A percentile compares a stretch with the other conserved stretches of the same genome.
Conservation (phyloP, 192 early-diverging fungal genomes). For the Podila minutissima region DNA sequence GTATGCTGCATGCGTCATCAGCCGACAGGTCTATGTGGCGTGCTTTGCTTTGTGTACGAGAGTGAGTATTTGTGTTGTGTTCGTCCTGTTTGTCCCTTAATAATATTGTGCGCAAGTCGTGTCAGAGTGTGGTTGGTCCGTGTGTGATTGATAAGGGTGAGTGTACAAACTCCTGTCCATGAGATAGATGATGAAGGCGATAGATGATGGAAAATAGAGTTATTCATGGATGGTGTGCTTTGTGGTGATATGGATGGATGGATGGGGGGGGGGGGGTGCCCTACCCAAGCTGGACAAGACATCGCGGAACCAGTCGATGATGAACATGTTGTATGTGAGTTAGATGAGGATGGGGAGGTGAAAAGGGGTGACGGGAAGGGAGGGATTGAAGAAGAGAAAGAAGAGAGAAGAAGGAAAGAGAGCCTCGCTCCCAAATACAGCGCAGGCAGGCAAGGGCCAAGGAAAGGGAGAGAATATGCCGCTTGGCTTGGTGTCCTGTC, state of each 20-base stretch:
- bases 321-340: constrained; percentile 78
- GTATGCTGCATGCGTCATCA: too few species aligned
- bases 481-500: too few species aligned
- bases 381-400: not conserved
- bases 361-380: not conserved
- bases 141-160: not conserved
- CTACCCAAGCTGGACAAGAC: constrained; percentile 91
- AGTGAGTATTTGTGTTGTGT: not conserved
- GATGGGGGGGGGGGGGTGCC: constrained; percentile 14
- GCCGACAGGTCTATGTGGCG: too few species aligned
- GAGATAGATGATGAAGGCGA: not conserved
- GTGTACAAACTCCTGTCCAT: not conserved
- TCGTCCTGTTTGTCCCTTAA: not conserved
- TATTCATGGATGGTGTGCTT: not conserved
- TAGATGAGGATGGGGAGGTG: not conserved
- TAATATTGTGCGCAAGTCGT: constrained; percentile 7
- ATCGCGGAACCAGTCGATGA: constrained; percentile 98
- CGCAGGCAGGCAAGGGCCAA: too few species aligned
- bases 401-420: not conserved
- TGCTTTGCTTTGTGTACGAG: too few species aligned
- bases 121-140: not conserved
- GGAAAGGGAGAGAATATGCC: too few species aligned
- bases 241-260: not conserved
- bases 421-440: not conserved
- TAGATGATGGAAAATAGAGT: not conserved